These are phyloP conservation scores for Hirsutella rhossiliensis DNA, from an alignment of 2,329 filamentous ascomycete genomes.

Conservation along the genomic window DNA sequence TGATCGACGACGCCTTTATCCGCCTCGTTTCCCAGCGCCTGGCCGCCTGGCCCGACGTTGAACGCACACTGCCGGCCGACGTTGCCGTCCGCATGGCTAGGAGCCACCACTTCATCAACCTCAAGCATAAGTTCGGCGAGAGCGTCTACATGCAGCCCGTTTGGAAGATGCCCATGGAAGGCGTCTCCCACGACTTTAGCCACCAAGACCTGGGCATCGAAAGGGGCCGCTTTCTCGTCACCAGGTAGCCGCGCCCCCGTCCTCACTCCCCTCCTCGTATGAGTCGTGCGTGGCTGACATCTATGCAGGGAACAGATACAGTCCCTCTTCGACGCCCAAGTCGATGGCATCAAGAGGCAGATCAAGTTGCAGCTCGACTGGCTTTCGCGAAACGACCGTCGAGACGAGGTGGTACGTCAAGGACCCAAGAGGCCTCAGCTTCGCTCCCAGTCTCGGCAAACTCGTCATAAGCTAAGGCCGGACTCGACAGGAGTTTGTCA, in stretches of 20 bases:
- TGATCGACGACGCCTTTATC: conserved; percentile 32
- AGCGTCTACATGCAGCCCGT: conserved; percentile 25
- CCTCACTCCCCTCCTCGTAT: too few relatives aligned
- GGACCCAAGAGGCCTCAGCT: too few relatives aligned
- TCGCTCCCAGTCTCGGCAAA: too few relatives aligned
- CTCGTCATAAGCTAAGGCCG: neutral
- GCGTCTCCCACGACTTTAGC: conserved; percentile 25
- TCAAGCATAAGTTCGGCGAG: conserved; percentile 32
- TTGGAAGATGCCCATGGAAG: conserved; percentile 30
- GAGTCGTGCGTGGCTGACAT: conserved; percentile 16
- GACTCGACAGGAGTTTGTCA: conserved; percentile 22
- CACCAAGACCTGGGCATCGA: conserved; percentile 25
- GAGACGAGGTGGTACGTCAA: neutral
- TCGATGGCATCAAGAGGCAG: conserved; percentile 24
- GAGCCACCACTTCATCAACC: conserved; percentile 24
- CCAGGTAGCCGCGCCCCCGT: too few relatives aligned
- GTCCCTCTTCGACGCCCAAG: conserved; percentile 28
- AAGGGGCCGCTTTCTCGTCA: conserved; percentile 26
- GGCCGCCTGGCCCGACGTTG: conserved; percentile 20
- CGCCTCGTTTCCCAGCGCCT: conserved; percentile 25
- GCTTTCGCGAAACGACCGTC: conserved; percentile 11
- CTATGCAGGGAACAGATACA: conserved; percentile 28
- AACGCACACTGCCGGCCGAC: conserved; percentile 20
- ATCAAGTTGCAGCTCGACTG: conserved; percentile 28
- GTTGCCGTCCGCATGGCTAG: conserved; percentile 23